Evolutionary conservation across 768 basidiomycete species (phyloP).

Genomic region (Suillus spraguei): DNA sequence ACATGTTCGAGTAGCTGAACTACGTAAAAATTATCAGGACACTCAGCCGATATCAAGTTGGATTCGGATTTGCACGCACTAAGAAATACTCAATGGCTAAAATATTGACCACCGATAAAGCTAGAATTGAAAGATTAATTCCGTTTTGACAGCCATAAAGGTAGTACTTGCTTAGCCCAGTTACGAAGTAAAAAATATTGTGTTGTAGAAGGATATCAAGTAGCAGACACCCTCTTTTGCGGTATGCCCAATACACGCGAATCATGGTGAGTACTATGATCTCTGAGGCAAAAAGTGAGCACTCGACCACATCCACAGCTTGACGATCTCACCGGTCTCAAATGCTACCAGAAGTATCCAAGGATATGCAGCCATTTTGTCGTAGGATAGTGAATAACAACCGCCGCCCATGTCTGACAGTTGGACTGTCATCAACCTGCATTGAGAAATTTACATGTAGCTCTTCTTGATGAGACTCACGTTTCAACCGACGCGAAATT

Average conservation of each 20-base stretch:
- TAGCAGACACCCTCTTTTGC: neutral
- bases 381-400: neutral
- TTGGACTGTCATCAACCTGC: neutral
- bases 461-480: neutral
- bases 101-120: neutral
- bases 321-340: neutral
- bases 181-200: slow-evolving; percentile 1
- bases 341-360: slow-evolving; percentile 4
- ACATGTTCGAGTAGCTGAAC: neutral
- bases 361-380: neutral
- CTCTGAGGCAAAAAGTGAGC: neutral
- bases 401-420: neutral
- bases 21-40: neutral
- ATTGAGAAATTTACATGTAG: neutral
- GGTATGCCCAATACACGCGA: slow-evolving; percentile 1
- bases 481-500: neutral
- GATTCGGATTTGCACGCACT: neutral
- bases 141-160: neutral
- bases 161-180: neutral
- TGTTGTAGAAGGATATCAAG: slow-evolving; percentile 2
- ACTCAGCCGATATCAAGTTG: neutral
- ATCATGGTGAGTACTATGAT: slow-evolving; percentile 4
- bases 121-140: neutral
- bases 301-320: neutral
- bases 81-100: neutral